Conservation (phyloP, 75 land plant genomes). For the Gnetum montanum region DNA sequence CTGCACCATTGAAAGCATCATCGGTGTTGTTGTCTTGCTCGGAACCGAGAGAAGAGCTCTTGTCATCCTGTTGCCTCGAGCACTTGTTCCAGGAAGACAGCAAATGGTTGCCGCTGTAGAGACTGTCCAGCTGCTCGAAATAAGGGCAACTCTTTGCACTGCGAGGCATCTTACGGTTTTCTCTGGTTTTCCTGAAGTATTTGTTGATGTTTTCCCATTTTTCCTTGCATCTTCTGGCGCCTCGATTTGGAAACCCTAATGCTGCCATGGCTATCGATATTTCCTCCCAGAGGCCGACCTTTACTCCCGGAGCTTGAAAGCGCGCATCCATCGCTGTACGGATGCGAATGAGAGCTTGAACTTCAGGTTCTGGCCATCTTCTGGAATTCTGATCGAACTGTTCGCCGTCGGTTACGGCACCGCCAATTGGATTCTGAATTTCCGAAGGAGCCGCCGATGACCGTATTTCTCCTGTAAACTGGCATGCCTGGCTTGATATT, state of each 20-base stretch:
- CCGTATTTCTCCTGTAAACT: conserved; percentile 20
- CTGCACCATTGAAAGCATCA: too few species aligned
- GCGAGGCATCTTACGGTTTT: conserved; percentile 31
- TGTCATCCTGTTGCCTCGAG: too few species aligned
- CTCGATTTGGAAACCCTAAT: conserved; percentile 49
- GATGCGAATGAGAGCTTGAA: conserved; percentile 50
- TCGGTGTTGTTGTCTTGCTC: too few species aligned
- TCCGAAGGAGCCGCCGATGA: background rate
- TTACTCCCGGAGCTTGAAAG: conserved; percentile 39
- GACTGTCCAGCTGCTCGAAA: conserved; percentile 46
- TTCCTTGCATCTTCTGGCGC: conserved; percentile 70
- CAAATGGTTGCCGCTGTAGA: conserved; percentile 24
- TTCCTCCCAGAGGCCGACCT: conserved; percentile 66
- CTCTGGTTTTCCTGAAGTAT: conserved; percentile 64
- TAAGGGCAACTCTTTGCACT: conserved; percentile 63
- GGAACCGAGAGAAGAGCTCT: too few species aligned
- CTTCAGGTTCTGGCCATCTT: conserved; percentile 71
- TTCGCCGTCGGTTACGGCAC: background rate
- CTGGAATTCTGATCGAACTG: conserved; percentile 7
- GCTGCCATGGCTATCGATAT: conserved; percentile 36
- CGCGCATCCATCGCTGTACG: conserved; percentile 40
- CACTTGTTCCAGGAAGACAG: too few species aligned
- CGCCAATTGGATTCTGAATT: background rate
- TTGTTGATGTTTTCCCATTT: conserved; percentile 93
- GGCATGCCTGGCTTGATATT: conserved; percentile 43